phyloP scores from a whole-genome alignment of 805 yeast genomes.

The Brettanomyces sp. region DNA sequence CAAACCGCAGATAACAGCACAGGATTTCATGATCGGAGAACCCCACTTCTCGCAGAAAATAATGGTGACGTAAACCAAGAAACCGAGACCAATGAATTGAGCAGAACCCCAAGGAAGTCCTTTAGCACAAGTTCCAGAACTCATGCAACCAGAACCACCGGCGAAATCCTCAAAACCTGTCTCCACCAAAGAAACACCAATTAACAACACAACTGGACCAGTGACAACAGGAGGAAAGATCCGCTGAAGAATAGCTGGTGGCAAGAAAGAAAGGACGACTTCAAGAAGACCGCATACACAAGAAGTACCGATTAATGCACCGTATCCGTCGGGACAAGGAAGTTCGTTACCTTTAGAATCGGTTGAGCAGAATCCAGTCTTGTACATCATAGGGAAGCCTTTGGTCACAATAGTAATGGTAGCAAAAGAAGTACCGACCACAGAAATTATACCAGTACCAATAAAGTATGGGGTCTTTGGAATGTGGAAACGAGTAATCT shows the following conservation, averaged over 20 bases:
- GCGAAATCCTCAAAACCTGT: conserved; percentile 79
- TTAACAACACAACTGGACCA: conserved; percentile 84
- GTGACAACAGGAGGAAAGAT: conserved; percentile 86
- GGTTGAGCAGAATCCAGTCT: conserved; percentile 54
- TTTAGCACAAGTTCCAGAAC: conserved; percentile 38
- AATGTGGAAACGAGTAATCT: conserved; percentile 74
- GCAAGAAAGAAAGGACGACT: conserved; percentile 64
- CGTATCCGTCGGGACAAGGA: conserved; percentile 88
- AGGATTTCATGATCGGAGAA: conserved; percentile 88
- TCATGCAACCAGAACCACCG: conserved; percentile 68
- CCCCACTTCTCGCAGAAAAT: conserved; percentile 79
- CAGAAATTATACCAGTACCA: conserved; percentile 85
- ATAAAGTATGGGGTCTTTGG: conserved; percentile 64
- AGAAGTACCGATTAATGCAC: conserved; percentile 78
- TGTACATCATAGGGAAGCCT: conserved; percentile 76
- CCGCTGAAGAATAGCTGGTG: conserved; percentile 59
- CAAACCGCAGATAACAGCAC: conserved; percentile 83
- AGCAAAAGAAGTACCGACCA: conserved; percentile 86
- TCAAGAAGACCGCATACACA: conserved; percentile 68
- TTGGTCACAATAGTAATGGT: conserved; percentile 73
- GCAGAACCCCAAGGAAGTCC: conserved; percentile 74
- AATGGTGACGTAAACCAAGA: conserved; percentile 67
- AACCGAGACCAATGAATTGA: conserved; percentile 78
- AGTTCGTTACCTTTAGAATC: conserved; percentile 55
- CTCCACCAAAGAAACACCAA: conserved; percentile 62